Evolutionary conservation across 441 rosid genomes (phyloP), one percentile per base, ranked within the genome.

Genomic region (Dalechampia spathulata): DNA sequence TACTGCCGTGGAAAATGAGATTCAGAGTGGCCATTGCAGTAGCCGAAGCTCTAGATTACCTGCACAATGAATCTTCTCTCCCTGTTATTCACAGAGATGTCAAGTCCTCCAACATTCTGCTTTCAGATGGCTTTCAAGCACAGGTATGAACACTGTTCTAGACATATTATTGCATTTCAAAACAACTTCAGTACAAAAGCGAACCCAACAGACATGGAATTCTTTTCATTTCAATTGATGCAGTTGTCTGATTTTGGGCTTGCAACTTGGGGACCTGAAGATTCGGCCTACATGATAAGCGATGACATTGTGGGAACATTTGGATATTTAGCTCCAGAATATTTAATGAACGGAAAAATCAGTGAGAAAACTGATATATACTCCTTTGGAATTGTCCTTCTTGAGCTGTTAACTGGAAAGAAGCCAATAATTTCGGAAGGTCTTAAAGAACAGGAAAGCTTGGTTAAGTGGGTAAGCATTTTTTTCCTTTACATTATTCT

Each of bases 301-400:
- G 54, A 65, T 12, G 88, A 87, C 7, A 75, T 87, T 25, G 96
- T 87, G 16, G 96, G 98, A 49, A 90, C 98, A 32, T 90, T 90
- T 63, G 98, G 96, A 20, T 87, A 90, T 69, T 83, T 90, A 51
- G 98, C 98, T 48, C 98, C 98, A 7, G 98, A 90, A 61, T 90
- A 87, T 71, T 90, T 90, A 46, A 87, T 90, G 98, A 85, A 81
- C 10, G 98, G 98, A 21, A 90, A 87, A 77, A 79, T 85, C 28
- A 90, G 98, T 28, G 82, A 83, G 68, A 87, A 86, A 81, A 72
- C 85, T 16, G 98, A 90, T 60, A 88, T 87, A 49, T 90, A 87
- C 36, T 90, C 98, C 58, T 90, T 79, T 49, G 98, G 98, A 13
- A 88, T 87, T 36, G 87, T 90, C 55, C 71, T 87, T 43, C 95